Evolutionary conservation across 805 yeast species (phyloP).

Genomic region (Starmera caribaea): DNA sequence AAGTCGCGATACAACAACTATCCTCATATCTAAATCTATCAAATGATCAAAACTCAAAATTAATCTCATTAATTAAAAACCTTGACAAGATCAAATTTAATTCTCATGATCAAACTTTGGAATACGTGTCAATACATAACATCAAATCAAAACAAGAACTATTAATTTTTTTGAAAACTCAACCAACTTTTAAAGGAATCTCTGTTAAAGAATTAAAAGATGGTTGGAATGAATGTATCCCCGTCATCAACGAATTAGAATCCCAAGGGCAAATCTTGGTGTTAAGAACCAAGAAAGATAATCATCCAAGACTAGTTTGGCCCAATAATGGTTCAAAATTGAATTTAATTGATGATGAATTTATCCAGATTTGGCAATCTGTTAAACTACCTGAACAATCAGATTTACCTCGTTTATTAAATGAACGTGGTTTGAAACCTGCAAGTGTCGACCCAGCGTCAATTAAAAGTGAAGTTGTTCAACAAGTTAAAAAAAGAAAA

Average conservation of each 20-base stretch:
- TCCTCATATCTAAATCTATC: slow-evolving; percentile 50
- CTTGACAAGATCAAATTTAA: slow-evolving; percentile 72
- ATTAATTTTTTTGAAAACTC: slow-evolving; percentile 61
- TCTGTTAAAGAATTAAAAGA: slow-evolving; percentile 65
- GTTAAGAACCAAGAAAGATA: slow-evolving; percentile 85
- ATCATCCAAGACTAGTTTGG: slow-evolving; percentile 90
- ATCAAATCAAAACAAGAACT: slow-evolving; percentile 76
- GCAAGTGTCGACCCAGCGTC: slow-evolving; percentile 97
- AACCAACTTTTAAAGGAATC: slow-evolving; percentile 80
- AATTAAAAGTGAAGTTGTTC: slow-evolving; percentile 47
- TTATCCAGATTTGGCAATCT: slow-evolving; percentile 69
- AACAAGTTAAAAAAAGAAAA: slow-evolving; percentile 71
- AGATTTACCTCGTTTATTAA: slow-evolving; percentile 68
- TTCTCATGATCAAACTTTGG: slow-evolving; percentile 52
- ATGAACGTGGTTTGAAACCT: slow-evolving; percentile 86
- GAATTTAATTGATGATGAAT: slow-evolving; percentile 68
- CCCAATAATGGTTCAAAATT: slow-evolving; percentile 71
- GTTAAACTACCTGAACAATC: slow-evolving; percentile 75
- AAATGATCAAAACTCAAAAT: slow-evolving; percentile 45
- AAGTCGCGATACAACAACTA: slow-evolving; percentile 57
- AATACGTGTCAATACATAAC: slow-evolving; percentile 83
- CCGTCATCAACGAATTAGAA: slow-evolving; percentile 72
- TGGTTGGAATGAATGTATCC: slow-evolving; percentile 90
- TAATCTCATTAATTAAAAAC: slow-evolving; percentile 63
- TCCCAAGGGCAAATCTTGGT: slow-evolving; percentile 70